Percentiles rank a stretch among this genome's conserved stretches.
Evolutionary conservation across 306 rosid genomes (phyloP).

Genomic region (Astragalus glycyphyllos): DNA sequence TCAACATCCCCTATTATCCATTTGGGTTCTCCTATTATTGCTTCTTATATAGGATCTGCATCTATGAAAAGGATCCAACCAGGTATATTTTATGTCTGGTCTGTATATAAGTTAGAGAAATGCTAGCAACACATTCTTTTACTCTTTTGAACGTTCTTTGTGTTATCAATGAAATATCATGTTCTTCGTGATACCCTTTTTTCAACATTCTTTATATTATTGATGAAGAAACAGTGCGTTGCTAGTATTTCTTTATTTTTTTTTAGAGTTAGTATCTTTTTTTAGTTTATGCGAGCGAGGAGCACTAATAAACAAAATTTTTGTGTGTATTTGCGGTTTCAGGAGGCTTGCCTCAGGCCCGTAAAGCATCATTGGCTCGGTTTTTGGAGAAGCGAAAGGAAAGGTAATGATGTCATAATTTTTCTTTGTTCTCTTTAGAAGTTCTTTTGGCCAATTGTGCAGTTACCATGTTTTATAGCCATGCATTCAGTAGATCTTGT

Average conservation of each 20-base stretch:
- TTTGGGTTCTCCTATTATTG: slow-evolving; percentile 55
- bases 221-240: not conserved
- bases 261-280: not conserved
- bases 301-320: not conserved
- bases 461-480: not conserved
- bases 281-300: slow-evolving; percentile 16
- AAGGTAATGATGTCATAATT: slow-evolving; percentile 57
- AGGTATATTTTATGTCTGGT: slow-evolving; percentile 54
- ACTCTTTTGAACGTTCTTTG: not conserved
- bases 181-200: not conserved
- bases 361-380: slow-evolving; percentile 93
- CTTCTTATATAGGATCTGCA: slow-evolving; percentile 50
- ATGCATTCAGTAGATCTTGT: too few species aligned
- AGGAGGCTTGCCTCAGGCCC: slow-evolving; percentile 79
- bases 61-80: slow-evolving; percentile 53
- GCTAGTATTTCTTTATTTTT: not conserved
- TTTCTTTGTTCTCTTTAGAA: not conserved
- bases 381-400: slow-evolving; percentile 96
- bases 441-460: slow-evolving; percentile 7
- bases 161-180: not conserved
- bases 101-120: not conserved
- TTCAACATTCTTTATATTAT: too few species aligned
- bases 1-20: slow-evolving; percentile 48
- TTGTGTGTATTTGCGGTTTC: slow-evolving; percentile 48
- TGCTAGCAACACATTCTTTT: not conserved